phyloP scores from a whole-genome alignment of 2,329 filamentous ascomycete genomes.

The Fusarium piperis region DNA sequence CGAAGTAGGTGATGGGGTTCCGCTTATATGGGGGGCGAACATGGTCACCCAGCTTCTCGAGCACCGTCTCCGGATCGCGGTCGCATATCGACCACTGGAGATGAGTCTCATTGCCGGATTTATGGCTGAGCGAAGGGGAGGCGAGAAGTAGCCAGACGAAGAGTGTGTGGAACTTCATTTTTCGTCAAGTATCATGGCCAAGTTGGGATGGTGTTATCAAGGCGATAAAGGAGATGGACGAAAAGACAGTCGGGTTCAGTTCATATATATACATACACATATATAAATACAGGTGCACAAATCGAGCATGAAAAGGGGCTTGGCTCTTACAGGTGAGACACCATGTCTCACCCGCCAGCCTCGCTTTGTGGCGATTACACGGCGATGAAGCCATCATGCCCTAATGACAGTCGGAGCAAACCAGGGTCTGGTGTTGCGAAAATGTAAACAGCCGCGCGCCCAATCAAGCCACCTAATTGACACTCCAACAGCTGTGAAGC shows the following conservation, averaged over 20 bases:
- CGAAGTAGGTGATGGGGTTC: constrained; percentile 35
- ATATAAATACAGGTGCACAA: neutral
- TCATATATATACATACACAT: neutral
- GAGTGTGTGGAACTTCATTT: constrained; percentile 15
- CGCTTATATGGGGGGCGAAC: constrained; percentile 26
- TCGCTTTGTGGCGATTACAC: neutral
- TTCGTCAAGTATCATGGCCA: neutral
- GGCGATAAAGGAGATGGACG: neutral
- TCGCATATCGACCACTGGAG: constrained; percentile 37
- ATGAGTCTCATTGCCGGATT: constrained; percentile 16
- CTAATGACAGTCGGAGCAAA: neutral
- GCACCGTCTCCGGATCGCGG: constrained; percentile 17
- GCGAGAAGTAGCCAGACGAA: neutral
- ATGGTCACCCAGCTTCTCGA: constrained; percentile 24
- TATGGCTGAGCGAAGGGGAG: neutral
- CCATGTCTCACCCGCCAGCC: neutral
- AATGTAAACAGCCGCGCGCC: neutral
- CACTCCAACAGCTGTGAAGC: neutral
- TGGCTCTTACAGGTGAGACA: neutral
- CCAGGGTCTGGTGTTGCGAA: neutral
- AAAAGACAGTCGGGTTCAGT: neutral
- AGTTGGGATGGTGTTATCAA: no score
- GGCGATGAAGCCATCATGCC: neutral
- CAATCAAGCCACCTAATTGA: constrained; percentile 10
- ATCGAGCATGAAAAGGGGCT: neutral